Conservation (phyloP, 805 yeast genomes). For the Saccharomyces jurei region DNA sequence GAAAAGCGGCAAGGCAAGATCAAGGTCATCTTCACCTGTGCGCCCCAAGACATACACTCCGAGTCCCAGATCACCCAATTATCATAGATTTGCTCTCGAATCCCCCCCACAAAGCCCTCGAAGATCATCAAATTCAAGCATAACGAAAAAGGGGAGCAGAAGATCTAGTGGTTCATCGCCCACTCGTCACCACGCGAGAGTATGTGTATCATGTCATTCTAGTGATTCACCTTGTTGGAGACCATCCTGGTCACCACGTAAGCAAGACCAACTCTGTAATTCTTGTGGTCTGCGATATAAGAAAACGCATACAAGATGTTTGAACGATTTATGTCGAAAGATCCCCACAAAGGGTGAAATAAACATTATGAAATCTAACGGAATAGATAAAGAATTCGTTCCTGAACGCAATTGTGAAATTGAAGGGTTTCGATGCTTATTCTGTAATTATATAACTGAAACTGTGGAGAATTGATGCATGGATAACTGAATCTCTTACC, state of each 20-base stretch:
- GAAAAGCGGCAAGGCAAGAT: constrained; percentile 2
- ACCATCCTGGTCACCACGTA: constrained; percentile 79
- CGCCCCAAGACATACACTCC: constrained; percentile 5
- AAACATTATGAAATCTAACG: constrained; percentile 74
- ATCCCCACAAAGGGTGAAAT: constrained; percentile 97
- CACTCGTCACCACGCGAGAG: constrained; percentile 33
- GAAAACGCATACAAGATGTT: constrained; percentile 87
- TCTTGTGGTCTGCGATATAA: constrained; percentile 93
- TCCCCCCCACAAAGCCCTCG: constrained; percentile 10
- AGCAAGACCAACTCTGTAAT: constrained; percentile 92
- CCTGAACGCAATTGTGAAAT: constrained; percentile 24
- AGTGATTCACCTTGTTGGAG: constrained; percentile 97
- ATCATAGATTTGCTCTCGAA: constrained; percentile 17
- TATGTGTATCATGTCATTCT: constrained; percentile 84
- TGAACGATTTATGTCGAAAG: constrained; percentile 64
- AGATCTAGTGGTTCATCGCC: constrained; percentile 7
- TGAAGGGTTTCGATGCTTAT: constrained; percentile 45
- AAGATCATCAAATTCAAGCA: not conserved
- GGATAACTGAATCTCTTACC: not conserved
- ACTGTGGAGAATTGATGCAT: constrained; percentile 6
- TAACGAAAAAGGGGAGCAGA: constrained; percentile 6
- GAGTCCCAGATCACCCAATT: constrained; percentile 12
- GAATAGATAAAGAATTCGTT: constrained; percentile 32
- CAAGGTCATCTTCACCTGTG: constrained; percentile 13
- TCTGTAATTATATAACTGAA: constrained; percentile 25